phyloP scores from a whole-genome alignment of 352 stramenopile genomes.

The Globisporangium echinulatum region DNA sequence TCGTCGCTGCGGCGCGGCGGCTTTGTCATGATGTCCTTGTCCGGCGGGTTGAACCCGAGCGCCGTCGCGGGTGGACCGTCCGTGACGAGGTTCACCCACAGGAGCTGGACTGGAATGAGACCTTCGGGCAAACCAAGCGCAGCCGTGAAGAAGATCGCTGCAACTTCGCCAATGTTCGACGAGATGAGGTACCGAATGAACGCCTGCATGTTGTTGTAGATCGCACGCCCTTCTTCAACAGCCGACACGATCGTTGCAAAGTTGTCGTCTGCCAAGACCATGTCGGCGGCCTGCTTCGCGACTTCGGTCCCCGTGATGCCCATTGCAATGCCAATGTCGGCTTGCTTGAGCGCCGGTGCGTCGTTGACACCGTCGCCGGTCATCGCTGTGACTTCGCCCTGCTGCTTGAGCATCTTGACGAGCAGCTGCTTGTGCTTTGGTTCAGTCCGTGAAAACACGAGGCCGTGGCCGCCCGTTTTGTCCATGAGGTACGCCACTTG shows the following conservation, averaged over 20 bases:
- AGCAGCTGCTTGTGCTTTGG: slow-evolving; percentile 97
- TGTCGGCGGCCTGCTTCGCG: slow-evolving; percentile 96
- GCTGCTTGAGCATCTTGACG: slow-evolving; percentile 93
- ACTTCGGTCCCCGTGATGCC: slow-evolving; percentile 97
- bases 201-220: slow-evolving; percentile 97
- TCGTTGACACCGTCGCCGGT: slow-evolving; percentile 99
- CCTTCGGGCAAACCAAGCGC: slow-evolving; percentile 95
- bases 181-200: slow-evolving; percentile 99
- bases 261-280: slow-evolving; percentile 98
- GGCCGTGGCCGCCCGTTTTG: slow-evolving; percentile 62
- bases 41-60: slow-evolving; percentile 98
- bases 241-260: slow-evolving; percentile 97
- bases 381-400: slow-evolving; percentile 95
- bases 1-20: slow-evolving; percentile 93
- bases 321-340: slow-evolving; percentile 99
- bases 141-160: slow-evolving; percentile 97
- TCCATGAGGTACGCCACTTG: slow-evolving; percentile 88
- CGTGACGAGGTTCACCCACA: slow-evolving; percentile 99
- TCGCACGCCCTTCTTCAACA: slow-evolving; percentile 81
- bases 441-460: slow-evolving; percentile 97
- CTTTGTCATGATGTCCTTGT: slow-evolving; percentile 96
- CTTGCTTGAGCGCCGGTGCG: slow-evolving; percentile 96
- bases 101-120: slow-evolving; percentile 97
- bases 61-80: slow-evolving; percentile 97
- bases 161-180: slow-evolving; percentile 99